A percentile compares a stretch with the other conserved stretches of the same genome.
Evolutionary conservation across 139 green algal genomes (phyloP).

Genomic region (Tetradesmus lagerheimii): DNA sequence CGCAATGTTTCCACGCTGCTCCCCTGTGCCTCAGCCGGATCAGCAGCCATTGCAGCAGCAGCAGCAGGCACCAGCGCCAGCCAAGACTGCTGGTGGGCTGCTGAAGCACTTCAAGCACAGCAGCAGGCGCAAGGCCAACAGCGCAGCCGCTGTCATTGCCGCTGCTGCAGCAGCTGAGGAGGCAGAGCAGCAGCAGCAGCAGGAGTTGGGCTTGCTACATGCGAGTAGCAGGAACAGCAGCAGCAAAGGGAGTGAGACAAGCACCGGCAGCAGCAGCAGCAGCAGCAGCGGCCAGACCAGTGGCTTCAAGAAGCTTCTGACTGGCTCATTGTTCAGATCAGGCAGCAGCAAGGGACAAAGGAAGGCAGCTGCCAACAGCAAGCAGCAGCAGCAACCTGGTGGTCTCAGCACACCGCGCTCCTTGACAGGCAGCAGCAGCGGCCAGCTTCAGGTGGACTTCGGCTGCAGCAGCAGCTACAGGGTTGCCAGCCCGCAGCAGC

Average conservation of each 20-base stretch:
- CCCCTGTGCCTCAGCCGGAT: too few relatives aligned
- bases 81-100: background rate
- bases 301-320: background rate
- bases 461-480: background rate
- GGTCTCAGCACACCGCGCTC: background rate
- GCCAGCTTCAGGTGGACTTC: background rate
- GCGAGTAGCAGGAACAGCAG: slow-evolving; percentile 4
- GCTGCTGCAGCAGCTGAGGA: background rate
- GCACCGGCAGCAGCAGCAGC: background rate
- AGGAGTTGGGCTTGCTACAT: background rate
- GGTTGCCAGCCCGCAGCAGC: background rate
- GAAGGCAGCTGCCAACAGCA: background rate
- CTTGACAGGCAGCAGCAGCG: background rate
- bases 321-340: background rate
- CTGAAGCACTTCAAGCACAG: slow-evolving; percentile 13
- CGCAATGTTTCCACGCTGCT: too few relatives aligned
- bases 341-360: background rate
- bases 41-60: background rate
- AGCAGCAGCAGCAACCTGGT: background rate
- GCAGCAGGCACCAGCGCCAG: background rate
- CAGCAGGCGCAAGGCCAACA: background rate
- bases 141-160: background rate
- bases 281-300: background rate
- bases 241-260: background rate
- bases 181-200: slow-evolving; percentile 25